These are phyloP conservation scores for Lachancea thermotolerans DNA, from an alignment of 805 yeast genomes.

Conservation along the genomic window DNA sequence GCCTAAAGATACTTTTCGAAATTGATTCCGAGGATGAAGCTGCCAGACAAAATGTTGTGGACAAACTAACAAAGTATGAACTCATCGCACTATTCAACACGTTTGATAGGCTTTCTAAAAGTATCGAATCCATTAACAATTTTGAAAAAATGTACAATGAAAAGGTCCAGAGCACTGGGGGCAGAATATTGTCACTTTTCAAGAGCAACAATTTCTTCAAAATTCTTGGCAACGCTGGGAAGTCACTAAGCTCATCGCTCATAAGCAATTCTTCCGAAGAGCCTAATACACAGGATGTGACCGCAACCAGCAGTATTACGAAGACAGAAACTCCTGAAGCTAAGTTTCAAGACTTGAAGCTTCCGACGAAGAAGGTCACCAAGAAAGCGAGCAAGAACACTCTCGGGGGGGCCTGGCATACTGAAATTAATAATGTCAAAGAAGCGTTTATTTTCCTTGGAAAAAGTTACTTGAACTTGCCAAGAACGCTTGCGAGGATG, in stretches of 20 bases:
- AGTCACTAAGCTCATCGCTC: constrained; percentile 10
- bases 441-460: constrained; percentile 61
- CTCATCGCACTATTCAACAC: constrained; percentile 87
- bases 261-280: constrained; percentile 9
- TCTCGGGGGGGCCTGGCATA: constrained; percentile 39
- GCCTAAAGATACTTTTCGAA: constrained; percentile 84
- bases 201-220: constrained; percentile 29
- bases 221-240: constrained; percentile 25
- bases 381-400: constrained; percentile 7
- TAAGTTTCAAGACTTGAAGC: constrained; percentile 22
- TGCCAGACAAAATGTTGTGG: constrained; percentile 43
- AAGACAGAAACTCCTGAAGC: neutral
- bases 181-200: constrained; percentile 21
- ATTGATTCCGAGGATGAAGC: constrained; percentile 41
- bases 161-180: constrained; percentile 17
- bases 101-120: constrained; percentile 83
- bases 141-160: constrained; percentile 54
- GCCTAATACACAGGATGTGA: neutral
- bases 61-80: constrained; percentile 68
- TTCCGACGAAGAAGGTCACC: constrained; percentile 16
- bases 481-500: constrained; percentile 50
- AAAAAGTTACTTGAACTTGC: constrained; percentile 62
- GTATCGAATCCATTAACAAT: constrained; percentile 64
- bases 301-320: neutral
- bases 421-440: constrained; percentile 46